phyloP scores from a whole-genome alignment of 2,329 filamentous ascomycete species.

The Exophiala sp. region DNA sequence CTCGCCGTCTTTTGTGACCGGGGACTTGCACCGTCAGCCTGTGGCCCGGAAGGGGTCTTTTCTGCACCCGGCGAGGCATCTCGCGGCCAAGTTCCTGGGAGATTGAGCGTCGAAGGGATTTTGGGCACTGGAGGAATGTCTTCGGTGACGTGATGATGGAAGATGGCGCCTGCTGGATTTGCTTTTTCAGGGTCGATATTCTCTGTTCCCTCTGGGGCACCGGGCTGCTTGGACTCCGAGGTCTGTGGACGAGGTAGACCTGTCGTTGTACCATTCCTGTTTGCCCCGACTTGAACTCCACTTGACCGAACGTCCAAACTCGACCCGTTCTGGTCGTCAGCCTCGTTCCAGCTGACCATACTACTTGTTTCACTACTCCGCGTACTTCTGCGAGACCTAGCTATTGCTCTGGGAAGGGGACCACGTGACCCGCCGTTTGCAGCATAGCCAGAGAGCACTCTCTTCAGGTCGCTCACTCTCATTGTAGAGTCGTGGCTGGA shows the following conservation, averaged over 20 bases:
- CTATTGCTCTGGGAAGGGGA: slow-evolving; percentile 35
- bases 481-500: slow-evolving; percentile 43
- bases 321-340: slow-evolving; percentile 23
- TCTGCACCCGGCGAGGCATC: slow-evolving; percentile 33
- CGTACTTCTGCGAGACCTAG: slow-evolving; percentile 25
- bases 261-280: background rate
- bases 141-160: slow-evolving; percentile 24
- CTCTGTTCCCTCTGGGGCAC: background rate
- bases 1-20: slow-evolving; percentile 7
- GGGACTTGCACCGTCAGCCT: slow-evolving; percentile 2
- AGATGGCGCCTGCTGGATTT: background rate
- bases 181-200: background rate
- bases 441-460: slow-evolving; percentile 41
- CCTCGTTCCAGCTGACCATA: slow-evolving; percentile 37
- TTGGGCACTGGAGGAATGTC: slow-evolving; percentile 44
- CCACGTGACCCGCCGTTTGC: slow-evolving; percentile 37
- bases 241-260: slow-evolving; percentile 9
- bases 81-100: slow-evolving; percentile 40
- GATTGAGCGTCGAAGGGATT: slow-evolving; percentile 38
- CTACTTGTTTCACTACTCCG: slow-evolving; percentile 41
- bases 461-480: slow-evolving; percentile 44
- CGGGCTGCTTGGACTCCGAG: background rate
- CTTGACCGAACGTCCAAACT: slow-evolving; percentile 21
- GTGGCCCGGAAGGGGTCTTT: background rate
- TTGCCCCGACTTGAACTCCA: background rate